phyloP scores from a whole-genome alignment of 2,329 filamentous ascomycete species.

The Ceratocystis variospora region DNA sequence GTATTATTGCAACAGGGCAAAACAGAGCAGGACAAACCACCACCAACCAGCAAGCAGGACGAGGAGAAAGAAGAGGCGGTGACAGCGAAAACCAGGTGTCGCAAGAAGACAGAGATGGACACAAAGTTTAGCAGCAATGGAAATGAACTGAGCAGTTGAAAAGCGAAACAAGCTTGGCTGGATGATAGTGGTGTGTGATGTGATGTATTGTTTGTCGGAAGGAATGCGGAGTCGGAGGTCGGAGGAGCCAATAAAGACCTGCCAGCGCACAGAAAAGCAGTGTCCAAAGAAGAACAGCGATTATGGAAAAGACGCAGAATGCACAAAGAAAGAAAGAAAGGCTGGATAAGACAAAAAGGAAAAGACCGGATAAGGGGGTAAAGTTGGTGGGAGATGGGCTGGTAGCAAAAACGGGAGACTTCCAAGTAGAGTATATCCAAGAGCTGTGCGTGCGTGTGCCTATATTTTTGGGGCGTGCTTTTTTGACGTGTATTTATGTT shows the following conservation, averaged over 20 bases:
- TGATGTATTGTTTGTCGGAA: slow-evolving; percentile 2
- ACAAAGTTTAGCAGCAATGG: not conserved
- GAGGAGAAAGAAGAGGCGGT: not conserved
- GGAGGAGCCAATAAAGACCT: slow-evolving; percentile 6
- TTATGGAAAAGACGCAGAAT: not conserved
- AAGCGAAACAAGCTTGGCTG: not conserved
- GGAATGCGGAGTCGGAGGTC: slow-evolving; percentile 6
- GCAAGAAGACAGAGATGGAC: not conserved
- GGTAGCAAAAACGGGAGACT: not conserved
- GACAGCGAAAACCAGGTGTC: not conserved
- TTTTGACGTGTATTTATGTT: too few relatives aligned
- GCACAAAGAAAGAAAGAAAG: not conserved
- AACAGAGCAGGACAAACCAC: not conserved
- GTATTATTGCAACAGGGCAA: not conserved
- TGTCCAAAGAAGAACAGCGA: slow-evolving; percentile 1
- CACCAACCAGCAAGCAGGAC: not conserved
- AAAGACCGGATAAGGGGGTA: not conserved
- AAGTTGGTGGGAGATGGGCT: too few relatives aligned
- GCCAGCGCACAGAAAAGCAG: slow-evolving; percentile 4
- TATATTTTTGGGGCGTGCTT: too few relatives aligned
- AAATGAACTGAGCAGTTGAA: not conserved
- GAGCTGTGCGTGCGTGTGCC: too few relatives aligned
- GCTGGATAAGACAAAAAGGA: not conserved
- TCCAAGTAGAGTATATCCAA: too few relatives aligned
- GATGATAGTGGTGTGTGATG: not conserved